Base-by-base conservation (phyloP, 441 rosid genomes). In the Syzygium malaccense region DNA sequence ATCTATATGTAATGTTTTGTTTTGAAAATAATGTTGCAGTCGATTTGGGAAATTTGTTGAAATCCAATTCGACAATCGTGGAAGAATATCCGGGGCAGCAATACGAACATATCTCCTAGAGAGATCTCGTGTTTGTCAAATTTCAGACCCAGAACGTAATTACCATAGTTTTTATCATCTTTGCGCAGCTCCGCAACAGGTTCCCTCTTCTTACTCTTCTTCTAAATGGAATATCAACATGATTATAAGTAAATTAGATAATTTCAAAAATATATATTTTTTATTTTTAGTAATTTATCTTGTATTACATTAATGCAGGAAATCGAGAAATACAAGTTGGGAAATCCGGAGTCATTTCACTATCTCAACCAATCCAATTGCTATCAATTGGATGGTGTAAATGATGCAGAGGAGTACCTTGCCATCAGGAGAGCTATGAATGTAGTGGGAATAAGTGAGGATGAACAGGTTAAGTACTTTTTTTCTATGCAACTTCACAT, bases 11-110 rank as follows among this genome's bases (percentile, higher is more conserved):
- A 28, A 41, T 55, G 20, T 85, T 58, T 48, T 71, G 58, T 91
- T 49, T 85, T 85, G 62, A 87, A 84, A 89, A n/a, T 55, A 51
- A 87, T 93, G 89, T 85, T 32, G 87, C 96, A 98, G 99, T 88
- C 98, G 99, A 87, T 98, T 98, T 86, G 99, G 99, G 83, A 98
- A 98, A 93, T 98, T 98, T 92, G 98, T 96, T 85, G 97, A 98
- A 92, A 96, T 98, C 90, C 99, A 98, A 49, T 98, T 98, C 89
- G 96, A 96, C 91, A 91, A 91, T 6, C 88, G 26, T 56, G 99
- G 99, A 88, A 93, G 94, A 91, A 98, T 98, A 94, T 96, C 99
- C n/a, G 99, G 99, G 88, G 99, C 98, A 55, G 99, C 99, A 86
- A 95, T 97, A 88, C 94, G 98, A 93, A 96, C 99, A 45, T 97